A percentile compares a stretch with the other conserved stretches of the same genome.
phyloP scores from a whole-genome alignment of 2,329 filamentous ascomycete species.

The Xylaria sp. region DNA sequence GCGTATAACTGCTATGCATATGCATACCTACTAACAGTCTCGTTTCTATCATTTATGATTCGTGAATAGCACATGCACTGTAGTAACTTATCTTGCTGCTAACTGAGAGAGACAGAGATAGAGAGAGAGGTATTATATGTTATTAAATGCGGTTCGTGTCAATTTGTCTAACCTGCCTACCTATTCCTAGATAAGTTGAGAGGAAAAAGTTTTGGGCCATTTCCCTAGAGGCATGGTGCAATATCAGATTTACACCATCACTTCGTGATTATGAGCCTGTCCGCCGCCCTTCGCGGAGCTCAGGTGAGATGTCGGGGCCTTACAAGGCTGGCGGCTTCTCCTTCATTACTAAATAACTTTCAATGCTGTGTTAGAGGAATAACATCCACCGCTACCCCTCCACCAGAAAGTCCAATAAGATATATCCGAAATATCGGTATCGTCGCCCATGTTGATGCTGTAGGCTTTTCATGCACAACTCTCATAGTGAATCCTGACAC shows the following conservation, averaged over 20 bases:
- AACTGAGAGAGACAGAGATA: too few relatives aligned
- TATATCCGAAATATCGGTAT: conserved; percentile 95
- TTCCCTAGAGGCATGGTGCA: conserved; percentile 20
- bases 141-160: too few relatives aligned
- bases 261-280: conserved; percentile 43
- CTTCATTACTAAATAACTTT: conserved; percentile 27
- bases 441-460: conserved; percentile 97
- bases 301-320: conserved; percentile 40
- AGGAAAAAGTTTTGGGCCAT: not conserved
- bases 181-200: not conserved
- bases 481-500: not conserved
- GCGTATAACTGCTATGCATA: too few relatives aligned
- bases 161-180: not conserved
- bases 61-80: not conserved
- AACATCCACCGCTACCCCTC: conserved; percentile 30
- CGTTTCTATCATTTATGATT: not conserved
- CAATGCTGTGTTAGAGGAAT: conserved; percentile 31
- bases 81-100: not conserved
- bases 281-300: conserved; percentile 41
- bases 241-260: conserved; percentile 7
- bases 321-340: conserved; percentile 34
- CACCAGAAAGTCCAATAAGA: conserved; percentile 57
- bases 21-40: too few relatives aligned
- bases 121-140: not conserved
- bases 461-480: conserved; percentile 48